Conservation (phyloP, 352 stramenopile genomes). For the Pelagophyceae sp. region DNA sequence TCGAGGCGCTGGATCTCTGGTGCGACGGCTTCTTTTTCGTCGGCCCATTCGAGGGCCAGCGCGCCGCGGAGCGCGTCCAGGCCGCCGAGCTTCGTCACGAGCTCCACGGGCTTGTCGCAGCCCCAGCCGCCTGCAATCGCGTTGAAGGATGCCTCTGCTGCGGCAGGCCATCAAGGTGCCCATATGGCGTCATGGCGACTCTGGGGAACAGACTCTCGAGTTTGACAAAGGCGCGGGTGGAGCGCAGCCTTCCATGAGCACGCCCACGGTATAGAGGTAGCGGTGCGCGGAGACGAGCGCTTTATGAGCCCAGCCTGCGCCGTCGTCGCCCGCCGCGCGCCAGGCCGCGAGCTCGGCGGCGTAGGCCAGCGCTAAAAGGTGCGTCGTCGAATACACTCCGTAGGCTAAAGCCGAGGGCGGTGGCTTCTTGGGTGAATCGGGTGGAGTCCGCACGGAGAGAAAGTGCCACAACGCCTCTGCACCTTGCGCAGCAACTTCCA, state of each 20-base stretch:
- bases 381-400: background rate
- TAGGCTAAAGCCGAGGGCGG: background rate
- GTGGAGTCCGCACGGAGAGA: too few species aligned
- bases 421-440: background rate
- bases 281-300: background rate
- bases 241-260: background rate
- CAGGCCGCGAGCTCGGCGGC: background rate
- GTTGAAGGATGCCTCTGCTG: too few species aligned
- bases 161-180: too few species aligned
- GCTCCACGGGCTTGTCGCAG: background rate
- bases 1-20: background rate
- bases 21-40: background rate
- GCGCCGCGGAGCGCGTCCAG: background rate
- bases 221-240: too few species aligned
- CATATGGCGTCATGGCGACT: too few species aligned
- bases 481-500: background rate
- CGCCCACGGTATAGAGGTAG: background rate
- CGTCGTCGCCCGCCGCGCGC: background rate
- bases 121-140: too few species aligned
- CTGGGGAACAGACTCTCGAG: too few species aligned
- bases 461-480: background rate
- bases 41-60: background rate
- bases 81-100: background rate
- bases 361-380: background rate
- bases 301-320: background rate